Percentiles rank a stretch among this genome's conserved stretches.
Conservation (phyloP, 306 rosid genomes). For the Vigna mungo region DNA sequence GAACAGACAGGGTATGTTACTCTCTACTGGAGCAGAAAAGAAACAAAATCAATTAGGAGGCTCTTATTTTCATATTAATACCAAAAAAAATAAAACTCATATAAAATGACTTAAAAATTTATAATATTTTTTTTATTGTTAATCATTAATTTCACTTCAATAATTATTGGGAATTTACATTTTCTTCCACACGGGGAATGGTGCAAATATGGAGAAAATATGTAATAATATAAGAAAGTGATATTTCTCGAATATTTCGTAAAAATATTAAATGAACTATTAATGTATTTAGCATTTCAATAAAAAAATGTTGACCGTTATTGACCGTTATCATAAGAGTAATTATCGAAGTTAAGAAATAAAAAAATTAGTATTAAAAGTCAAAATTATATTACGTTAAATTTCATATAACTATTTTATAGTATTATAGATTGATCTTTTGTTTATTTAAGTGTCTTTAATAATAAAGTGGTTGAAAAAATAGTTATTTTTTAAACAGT, state of each 20-base stretch:
- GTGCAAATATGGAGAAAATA: not conserved
- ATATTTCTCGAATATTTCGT: not conserved
- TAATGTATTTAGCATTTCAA: not conserved
- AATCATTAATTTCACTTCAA: no score
- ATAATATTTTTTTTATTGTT: not conserved
- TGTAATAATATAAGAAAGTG: not conserved
- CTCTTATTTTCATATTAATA: not conserved
- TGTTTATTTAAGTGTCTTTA: no score
- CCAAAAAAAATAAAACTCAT: not conserved
- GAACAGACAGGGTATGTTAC: slow-evolving; percentile 49
- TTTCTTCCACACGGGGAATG: not conserved
- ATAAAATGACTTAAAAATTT: not conserved
- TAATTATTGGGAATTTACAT: not conserved
- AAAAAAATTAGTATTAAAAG: no score
- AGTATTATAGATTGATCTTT: no score
- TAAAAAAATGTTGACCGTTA: no score
- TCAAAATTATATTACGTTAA: no score
- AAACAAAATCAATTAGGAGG: not conserved
- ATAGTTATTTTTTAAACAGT: no score
- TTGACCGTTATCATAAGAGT: no score
- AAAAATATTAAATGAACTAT: not conserved
- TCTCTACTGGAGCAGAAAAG: not conserved
- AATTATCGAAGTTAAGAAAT: no score
- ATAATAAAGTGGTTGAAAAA: no score
- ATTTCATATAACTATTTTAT: no score